These are phyloP conservation scores for Fusarium nelsonii DNA, from an alignment of 2,329 filamentous ascomycete species.

Conservation along the genomic window DNA sequence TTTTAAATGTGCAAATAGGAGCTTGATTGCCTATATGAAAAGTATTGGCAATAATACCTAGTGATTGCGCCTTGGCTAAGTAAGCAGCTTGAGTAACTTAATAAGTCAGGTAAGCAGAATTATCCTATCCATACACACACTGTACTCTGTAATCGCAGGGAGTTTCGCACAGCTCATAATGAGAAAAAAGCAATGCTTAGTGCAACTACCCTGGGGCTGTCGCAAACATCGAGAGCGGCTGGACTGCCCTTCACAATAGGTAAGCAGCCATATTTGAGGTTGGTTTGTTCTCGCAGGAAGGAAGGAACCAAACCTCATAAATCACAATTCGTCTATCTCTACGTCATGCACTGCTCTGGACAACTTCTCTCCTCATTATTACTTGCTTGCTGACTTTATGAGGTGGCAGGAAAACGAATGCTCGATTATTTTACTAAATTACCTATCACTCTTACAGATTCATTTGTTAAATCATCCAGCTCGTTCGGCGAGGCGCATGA, in stretches of 20 bases:
- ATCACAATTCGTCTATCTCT: not conserved
- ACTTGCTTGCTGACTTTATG: not conserved
- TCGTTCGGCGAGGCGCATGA: not conserved
- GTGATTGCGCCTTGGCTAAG: too few relatives aligned
- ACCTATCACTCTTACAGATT: not conserved
- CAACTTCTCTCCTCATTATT: not conserved
- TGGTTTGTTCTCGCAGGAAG: not conserved
- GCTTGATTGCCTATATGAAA: too few relatives aligned
- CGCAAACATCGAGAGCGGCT: not conserved
- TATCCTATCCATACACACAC: too few relatives aligned
- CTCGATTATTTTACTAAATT: not conserved
- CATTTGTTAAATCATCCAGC: not conserved
- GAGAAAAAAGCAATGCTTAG: not conserved
- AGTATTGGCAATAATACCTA: too few relatives aligned
- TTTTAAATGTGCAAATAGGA: too few relatives aligned
- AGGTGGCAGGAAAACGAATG: not conserved
- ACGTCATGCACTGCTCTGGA: conserved; percentile 9
- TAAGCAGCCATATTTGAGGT: not conserved
- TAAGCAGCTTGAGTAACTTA: too few relatives aligned
- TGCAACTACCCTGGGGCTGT: not conserved
- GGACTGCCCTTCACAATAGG: not conserved
- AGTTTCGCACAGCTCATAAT: not conserved
- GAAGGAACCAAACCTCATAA: not conserved
- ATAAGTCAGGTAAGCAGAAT: not conserved
- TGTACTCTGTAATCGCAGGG: not conserved